Evolutionary conservation across 148 eudicot species (phyloP), one percentile per base, ranked within the genome.

Genomic region (Chenopodium album): DNA sequence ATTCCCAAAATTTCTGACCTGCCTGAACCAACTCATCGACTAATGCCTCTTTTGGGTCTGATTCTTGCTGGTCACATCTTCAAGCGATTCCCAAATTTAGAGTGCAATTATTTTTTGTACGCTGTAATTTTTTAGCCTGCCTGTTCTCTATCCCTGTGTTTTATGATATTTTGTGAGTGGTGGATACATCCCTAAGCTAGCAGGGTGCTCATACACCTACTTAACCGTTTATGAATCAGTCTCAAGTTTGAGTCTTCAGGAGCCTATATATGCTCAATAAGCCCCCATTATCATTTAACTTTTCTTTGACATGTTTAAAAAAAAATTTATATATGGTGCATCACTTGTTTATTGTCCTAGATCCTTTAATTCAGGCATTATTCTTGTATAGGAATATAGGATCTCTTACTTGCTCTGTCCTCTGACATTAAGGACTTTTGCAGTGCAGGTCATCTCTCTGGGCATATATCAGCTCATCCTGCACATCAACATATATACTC

Each of bases 371-470:
- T 56, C 4, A n/a, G 5, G 17, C 7, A 12, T 56, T 56, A 17
- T 56, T 56, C 62, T 56, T 17, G 2, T 2, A 3, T 56, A 4
- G 48, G 3, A 9, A 17, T 44, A 28, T 32, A 80, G 63, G 73
- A 41, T 60, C 26, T 73, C 28, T n/a, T 67, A 13, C 13, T 54
- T 71, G 59, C 74, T 64, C 32, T 20, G 63, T 77, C 47, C 20
- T 13, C 62, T 78, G 48, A 82, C 60, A 67, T 52, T 78, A n/a
- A 56, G 17, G 28, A 44, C 29, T 29, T 67, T 80, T 88, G 44
- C 97, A 94, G 98, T 89, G 94, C 88, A 88, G 97, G 97, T 82
- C 98, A 94, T 85, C 86, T 94, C 82, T 83, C 81, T 63, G 86
- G 87, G 88, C 98, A 94, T 75, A 88, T 94, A 77, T 78, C 65